Base-by-base conservation (phyloP, 495 filamentous ascomycete genomes). In the Penicillium waksmanii region DNA sequence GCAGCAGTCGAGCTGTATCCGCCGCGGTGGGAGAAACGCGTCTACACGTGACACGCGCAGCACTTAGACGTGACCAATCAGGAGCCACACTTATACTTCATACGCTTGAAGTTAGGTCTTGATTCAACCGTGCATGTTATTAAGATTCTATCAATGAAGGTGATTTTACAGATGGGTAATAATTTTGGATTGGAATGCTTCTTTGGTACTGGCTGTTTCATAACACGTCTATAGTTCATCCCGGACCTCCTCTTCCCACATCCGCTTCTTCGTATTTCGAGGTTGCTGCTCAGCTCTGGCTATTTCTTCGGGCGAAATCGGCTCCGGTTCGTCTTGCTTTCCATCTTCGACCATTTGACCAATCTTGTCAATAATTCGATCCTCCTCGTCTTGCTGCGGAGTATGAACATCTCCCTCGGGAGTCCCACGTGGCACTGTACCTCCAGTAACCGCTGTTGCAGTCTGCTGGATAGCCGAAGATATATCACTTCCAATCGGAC, bases 211-310 rank as follows among this genome's bases (percentile, higher is more conserved):
- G 50, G 13, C 33, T 57, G 44, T 23, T 3, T 67, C 42, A 49
- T 40, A 18, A 57, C 36, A 38, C 36, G 17, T n/a, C 67, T 80
- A 88, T 64, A 88, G 66, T 69, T 88, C 85, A 72, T 87, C 85
- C 53, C 71, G 61, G 18, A 66, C 58, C 36, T 74, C 68, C 47
- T 83, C 84, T 70, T 95, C 90, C 81, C 87, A 92, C 85, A 94
- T 89, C 70, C 91, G 79, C 76, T 96, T 97, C 79, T 89, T 94
- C 15, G 89, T 80, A 75, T 93, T 93, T 27, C 79, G 76, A 51
- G 82, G 78, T 21, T 70, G 62, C 55, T 82, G 79, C 49, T 80
- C 78, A 31, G 80, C 75, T 47, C 75, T 66, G 21, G 80, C 71
- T 27, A 71, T 73, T 55, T 79, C 78, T 35, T 77, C 78, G 5